phyloP scores from a whole-genome alignment of 495 filamentous ascomycete genomes.

The Haplographium delicatum region DNA sequence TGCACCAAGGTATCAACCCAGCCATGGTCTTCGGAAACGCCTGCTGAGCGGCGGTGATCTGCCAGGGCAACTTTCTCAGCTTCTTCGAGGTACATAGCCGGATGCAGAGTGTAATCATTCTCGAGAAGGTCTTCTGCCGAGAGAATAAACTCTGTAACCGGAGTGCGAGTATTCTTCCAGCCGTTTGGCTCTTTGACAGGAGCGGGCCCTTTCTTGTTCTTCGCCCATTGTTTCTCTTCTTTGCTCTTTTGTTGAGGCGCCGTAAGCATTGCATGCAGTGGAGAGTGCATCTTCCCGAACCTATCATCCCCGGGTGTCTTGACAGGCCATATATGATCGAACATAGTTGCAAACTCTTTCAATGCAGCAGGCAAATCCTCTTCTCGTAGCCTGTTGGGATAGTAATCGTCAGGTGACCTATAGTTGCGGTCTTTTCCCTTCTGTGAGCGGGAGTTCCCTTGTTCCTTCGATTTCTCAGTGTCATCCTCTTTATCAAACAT shows the following conservation, averaged over 20 bases:
- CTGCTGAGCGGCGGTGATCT: slow-evolving; percentile 37
- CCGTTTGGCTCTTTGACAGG: slow-evolving; percentile 51
- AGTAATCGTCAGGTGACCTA: slow-evolving; percentile 60
- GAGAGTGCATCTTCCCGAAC: slow-evolving; percentile 73
- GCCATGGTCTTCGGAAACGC: slow-evolving; percentile 47
- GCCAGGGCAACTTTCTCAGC: slow-evolving; percentile 39
- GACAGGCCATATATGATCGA: slow-evolving; percentile 84
- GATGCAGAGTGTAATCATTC: slow-evolving; percentile 77
- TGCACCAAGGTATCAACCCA: slow-evolving; percentile 80
- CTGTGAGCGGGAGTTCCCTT: no score
- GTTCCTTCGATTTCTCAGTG: neutral
- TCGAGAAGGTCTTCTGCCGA: slow-evolving; percentile 69
- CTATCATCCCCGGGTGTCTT: slow-evolving; percentile 79
- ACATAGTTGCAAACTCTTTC: slow-evolving; percentile 72
- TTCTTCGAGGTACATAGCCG: slow-evolving; percentile 49
- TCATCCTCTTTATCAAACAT: slow-evolving; percentile 56
- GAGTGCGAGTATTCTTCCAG: slow-evolving; percentile 65
- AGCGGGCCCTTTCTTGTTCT: slow-evolving; percentile 45
- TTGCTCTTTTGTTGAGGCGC: slow-evolving; percentile 59
- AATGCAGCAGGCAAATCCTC: slow-evolving; percentile 58
- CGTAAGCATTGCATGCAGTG: slow-evolving; percentile 71
- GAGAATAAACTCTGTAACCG: slow-evolving; percentile 70
- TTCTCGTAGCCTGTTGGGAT: slow-evolving; percentile 59
- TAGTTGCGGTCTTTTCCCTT: slow-evolving; percentile 16
- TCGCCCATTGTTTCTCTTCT: slow-evolving; percentile 45